Base-by-base conservation (phyloP, 2,329 filamentous ascomycete species). In the Colletotrichum endophyticum region DNA sequence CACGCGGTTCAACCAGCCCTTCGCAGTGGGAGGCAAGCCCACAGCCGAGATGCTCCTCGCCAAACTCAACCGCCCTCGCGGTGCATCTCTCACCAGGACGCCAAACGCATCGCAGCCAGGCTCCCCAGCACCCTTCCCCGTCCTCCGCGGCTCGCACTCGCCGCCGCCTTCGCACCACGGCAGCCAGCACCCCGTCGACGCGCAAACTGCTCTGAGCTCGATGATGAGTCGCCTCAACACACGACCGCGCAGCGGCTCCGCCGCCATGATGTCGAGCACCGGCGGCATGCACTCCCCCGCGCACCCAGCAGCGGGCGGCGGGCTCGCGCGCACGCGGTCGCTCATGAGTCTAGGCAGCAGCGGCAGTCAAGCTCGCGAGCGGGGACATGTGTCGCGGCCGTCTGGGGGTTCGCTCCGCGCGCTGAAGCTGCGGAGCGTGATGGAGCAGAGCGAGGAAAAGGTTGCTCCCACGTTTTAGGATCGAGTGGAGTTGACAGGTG, bases 171-270 rank as follows among this genome's bases (percentile, higher is more conserved):
- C 49, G 4, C 12, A 53, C 44, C 44, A 53, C 11, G n/a, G 44
- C n/a, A 22, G n/a, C 11, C 44, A 53, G n/a, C 44, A 53, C 11
- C 44, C 25, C 13, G n/a, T 74, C 73, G 39, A 78, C 76, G 30
- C 8, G 39, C 75, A 77, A 27, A 75, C 80, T 1, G 83, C 83
- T 2, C 80, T 85, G 70, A 79, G 75, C 22, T 79, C 81, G 9
- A 83, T 83, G 80, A 82, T 84, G 81, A 78, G 80, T 70, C 83
- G 82, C 44, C 78, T 85, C 13, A 83, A 85, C 72, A 80, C 81
- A 6, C 80, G 83, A 8, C 80, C 81, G 9, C 78, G 81, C 67
- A 78, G 77, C 15, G 74, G 73, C 9, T 80, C 77, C n/a, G 70
- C 79, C 73, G 32, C 70, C n/a, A 44, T 62, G 73, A 13, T 72